These are phyloP conservation scores for Harringtonia aguacate DNA, from an alignment of 2,329 filamentous ascomycete genomes.

Conservation along the genomic window DNA sequence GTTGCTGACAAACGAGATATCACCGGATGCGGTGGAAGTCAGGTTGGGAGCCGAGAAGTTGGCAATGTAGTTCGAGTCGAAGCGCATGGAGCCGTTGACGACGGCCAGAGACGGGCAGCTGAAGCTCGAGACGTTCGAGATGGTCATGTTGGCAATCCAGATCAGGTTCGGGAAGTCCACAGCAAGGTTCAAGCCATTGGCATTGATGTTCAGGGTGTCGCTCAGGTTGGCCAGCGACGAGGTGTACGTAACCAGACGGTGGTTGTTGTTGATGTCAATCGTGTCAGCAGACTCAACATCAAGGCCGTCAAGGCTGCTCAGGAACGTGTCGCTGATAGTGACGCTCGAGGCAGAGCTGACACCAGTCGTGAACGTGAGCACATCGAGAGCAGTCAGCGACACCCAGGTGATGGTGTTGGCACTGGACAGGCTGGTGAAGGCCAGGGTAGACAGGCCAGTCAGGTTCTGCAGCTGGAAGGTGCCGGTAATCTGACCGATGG, in stretches of 20 bases:
- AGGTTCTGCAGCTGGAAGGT: slow-evolving; percentile 60
- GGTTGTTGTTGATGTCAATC: slow-evolving; percentile 88
- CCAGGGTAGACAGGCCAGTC: slow-evolving; percentile 57
- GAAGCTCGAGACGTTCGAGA: slow-evolving; percentile 70
- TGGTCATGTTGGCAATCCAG: slow-evolving; percentile 69
- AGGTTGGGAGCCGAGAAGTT: slow-evolving; percentile 57
- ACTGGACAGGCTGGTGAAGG: slow-evolving; percentile 51
- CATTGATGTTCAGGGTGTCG: slow-evolving; percentile 58
- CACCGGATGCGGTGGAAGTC: slow-evolving; percentile 49
- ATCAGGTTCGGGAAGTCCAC: slow-evolving; percentile 69
- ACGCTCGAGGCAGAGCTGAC: slow-evolving; percentile 60
- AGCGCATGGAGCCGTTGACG: slow-evolving; percentile 71
- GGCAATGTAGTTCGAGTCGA: slow-evolving; percentile 68
- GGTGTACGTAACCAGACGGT: slow-evolving; percentile 61
- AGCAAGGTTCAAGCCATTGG: slow-evolving; percentile 65
- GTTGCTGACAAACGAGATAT: slow-evolving; percentile 55
- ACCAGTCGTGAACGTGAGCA: slow-evolving; percentile 32
- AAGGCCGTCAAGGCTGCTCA: slow-evolving; percentile 70
- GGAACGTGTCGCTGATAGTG: slow-evolving; percentile 74
- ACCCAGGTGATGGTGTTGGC: slow-evolving; percentile 61
- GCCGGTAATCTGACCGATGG: slow-evolving; percentile 55
- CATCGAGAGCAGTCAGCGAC: slow-evolving; percentile 53
- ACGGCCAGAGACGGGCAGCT: slow-evolving; percentile 59
- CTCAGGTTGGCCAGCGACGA: slow-evolving; percentile 71
- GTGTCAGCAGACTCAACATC: slow-evolving; percentile 61